Base-by-base conservation (phyloP, 2,329 filamentous ascomycete genomes). In the Byssoonygena ceratinophila region DNA sequence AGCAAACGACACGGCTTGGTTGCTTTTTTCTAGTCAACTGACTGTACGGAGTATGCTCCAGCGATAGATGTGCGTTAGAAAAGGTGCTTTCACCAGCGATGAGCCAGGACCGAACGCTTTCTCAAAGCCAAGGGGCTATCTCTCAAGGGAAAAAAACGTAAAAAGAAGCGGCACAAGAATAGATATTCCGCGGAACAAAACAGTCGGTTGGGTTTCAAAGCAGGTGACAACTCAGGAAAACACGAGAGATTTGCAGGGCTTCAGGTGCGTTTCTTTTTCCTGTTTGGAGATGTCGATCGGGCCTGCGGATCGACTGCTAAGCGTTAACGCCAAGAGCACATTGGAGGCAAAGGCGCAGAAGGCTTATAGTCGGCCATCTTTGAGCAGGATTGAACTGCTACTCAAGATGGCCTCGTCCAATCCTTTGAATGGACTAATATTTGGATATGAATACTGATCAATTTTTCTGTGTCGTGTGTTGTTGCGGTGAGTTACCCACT, bases 311-410 rank as follows among this genome's bases (percentile, higher is more conserved):
- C 44, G 20, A 36, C 44, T 29, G 9, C 6, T 25, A 36, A 46
- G 44, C 44, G 9, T 46, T 34, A 12, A 22, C 36, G 44, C 44
- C 44, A 46, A 46, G 44, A 23, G 31, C 16, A 36, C 7, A 46
- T 22, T 46, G 29, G 44, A 36, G 23, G 36, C 44, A 46, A n/a
- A 31, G 27, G 5, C n/a, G 16, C 27, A 46, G 22, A n/a, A 14
- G 34, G 4, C 6, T 36, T n/a, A n/a, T n/a, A 16, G 34, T 29
- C 9, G 27, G 27, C 9, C 36, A 18, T 18, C 16, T 20, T 18
- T 12, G 18, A 22, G 2, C n/a, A 40, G n/a, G 14, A 16, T 18
- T 3, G n/a, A 12, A 23, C 20, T 6, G 3, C 11, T 40, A 11
- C 2, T 11, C 5, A 20, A 7, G 12, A n/a, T 34, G 8, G 32